Evolutionary conservation across 2,329 filamentous ascomycete species (phyloP).

Genomic region (Lecanicillium sp.): DNA sequence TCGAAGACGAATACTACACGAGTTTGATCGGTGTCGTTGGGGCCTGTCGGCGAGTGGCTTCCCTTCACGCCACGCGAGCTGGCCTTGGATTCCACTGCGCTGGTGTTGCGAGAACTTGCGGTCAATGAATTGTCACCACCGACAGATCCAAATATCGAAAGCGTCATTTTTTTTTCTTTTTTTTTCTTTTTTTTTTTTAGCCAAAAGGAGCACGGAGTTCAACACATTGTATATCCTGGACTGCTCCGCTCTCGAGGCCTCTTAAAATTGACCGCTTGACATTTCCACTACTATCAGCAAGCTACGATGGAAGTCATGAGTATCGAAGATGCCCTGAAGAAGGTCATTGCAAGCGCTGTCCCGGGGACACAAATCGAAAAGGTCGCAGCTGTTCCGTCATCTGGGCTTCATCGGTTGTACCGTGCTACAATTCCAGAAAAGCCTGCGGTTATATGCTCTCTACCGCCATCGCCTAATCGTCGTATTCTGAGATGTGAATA

Average conservation of each 20-base stretch:
- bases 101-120: too few relatives aligned
- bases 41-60: too few relatives aligned
- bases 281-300: conserved; percentile 5
- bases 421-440: conserved; percentile 37
- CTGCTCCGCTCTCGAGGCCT: background rate
- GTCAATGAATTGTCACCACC: too few relatives aligned
- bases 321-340: conserved; percentile 27
- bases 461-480: conserved; percentile 36
- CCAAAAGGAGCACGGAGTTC: background rate
- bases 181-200: too few relatives aligned
- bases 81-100: too few relatives aligned
- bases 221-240: background rate
- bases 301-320: conserved; percentile 30
- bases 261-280: background rate
- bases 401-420: conserved; percentile 37
- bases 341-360: conserved; percentile 29
- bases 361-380: conserved; percentile 28
- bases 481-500: conserved; percentile 43
- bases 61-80: too few relatives aligned
- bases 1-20: too few relatives aligned
- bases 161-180: too few relatives aligned
- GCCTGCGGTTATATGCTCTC: conserved; percentile 34
- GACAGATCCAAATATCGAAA: too few relatives aligned
- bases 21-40: too few relatives aligned
- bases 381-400: conserved; percentile 28